Base-by-base conservation (phyloP, 2,329 filamentous ascomycete species). In the Tolypocladium album region DNA sequence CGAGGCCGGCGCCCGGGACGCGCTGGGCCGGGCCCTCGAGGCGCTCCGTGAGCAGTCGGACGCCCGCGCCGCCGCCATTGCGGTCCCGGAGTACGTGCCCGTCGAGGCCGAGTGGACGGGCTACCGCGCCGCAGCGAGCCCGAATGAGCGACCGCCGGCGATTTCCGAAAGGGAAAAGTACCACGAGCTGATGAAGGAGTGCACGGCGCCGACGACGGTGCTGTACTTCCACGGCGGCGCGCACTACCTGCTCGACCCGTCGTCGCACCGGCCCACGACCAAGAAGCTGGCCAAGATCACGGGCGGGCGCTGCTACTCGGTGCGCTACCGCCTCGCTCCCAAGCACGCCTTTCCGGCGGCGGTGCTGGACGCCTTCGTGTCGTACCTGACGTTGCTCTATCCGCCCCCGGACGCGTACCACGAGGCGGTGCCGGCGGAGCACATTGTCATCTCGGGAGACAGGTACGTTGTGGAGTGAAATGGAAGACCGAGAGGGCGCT, bases 171-270 rank as follows among this genome's bases (percentile, higher is more conserved):
- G 76, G 59, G 80, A 86, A 59, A 87, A 86, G 68, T 93, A 88
- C 67, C 74, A 73, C 56, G 79, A 80, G 59, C 74, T 93, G 74
- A 87, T 89, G 82, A 79, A 79, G 60, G 89, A 92, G 68, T 82
- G 82, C 61, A 82, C 72, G n/a, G 80, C 76, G 57, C 80, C 82
- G 3, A 79, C 81, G 1, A 91, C 88, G 0, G 71, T 91, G 0
- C 75, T 92, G 24, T 92, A 90, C 71, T 82, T 92, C 66, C 88
- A 92, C 71, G 88, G 89, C 62, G 90, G 89, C 58, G 89, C 86
- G 4, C 89, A 88, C 74, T 91, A 79, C 64, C 79, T 91, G 36
- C 80, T 88, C 67, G 89, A 92, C 66, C 89, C 89, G 20, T 73
- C 79, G 1, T 86, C 84, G 0, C 86, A 91, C 67, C 82, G 90